Evolutionary conservation across 345 rosid genomes (phyloP).

Genomic region (Abelmoschus esculentus): DNA sequence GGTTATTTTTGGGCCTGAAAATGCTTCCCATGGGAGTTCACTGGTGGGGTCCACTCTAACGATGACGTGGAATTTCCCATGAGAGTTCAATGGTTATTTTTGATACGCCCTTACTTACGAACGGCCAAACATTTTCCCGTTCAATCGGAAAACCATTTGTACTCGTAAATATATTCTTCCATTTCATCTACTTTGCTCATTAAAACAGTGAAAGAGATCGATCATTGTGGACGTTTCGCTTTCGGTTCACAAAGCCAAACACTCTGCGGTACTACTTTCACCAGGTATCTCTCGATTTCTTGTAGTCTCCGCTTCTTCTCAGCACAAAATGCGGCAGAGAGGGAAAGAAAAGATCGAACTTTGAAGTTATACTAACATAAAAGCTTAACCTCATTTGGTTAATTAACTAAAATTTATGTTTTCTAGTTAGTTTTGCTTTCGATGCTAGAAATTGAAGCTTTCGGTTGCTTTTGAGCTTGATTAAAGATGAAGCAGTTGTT

Average conservation of each 20-base stretch:
- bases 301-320: not conserved
- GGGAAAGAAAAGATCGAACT: too few relatives aligned
- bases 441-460: not conserved
- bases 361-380: not conserved
- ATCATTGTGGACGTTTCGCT: not conserved
- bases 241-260: not conserved
- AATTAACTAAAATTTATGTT: not conserved
- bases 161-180: too few relatives aligned
- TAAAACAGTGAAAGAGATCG: too few relatives aligned
- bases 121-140: not conserved
- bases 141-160: not conserved
- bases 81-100: too few relatives aligned
- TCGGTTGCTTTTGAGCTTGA: not conserved
- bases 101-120: not conserved
- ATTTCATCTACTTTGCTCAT: too few relatives aligned
- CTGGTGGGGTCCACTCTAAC: too few relatives aligned
- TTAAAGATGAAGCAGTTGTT: not conserved
- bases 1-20: too few relatives aligned
- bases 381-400: not conserved
- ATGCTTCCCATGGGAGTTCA: too few relatives aligned
- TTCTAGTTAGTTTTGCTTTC: not conserved
- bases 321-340: not conserved
- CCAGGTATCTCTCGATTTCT: constrained; percentile 5
- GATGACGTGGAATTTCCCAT: too few relatives aligned
- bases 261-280: not conserved